Conservation (phyloP, 768 basidiomycete genomes). For the Hypsizygus marmoreus region DNA sequence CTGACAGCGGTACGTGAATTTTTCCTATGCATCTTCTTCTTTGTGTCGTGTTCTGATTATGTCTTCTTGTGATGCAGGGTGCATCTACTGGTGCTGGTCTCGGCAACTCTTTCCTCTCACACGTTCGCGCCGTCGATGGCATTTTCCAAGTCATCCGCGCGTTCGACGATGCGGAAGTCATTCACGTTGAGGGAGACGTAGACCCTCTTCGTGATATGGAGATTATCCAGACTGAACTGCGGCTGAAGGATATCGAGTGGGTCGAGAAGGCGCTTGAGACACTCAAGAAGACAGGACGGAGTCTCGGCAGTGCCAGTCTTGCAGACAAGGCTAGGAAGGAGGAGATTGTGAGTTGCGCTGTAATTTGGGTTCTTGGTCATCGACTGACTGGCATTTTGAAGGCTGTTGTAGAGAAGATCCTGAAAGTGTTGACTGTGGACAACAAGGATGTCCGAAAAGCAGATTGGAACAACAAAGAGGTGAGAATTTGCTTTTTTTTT, state of each 20-base stretch:
- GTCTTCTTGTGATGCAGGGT: constrained; percentile 48
- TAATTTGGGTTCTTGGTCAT: not conserved
- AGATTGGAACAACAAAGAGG: constrained; percentile 98
- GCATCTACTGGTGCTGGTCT: constrained; percentile 98
- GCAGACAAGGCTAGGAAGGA: constrained; percentile 97
- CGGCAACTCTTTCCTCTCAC: constrained; percentile 96
- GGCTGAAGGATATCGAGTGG: constrained; percentile 99
- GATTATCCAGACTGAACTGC: constrained; percentile 92
- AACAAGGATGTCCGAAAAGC: constrained; percentile 90
- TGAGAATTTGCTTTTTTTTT: constrained; percentile 34
- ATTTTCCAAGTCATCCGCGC: constrained; percentile 99
- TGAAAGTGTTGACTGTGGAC: constrained; percentile 76
- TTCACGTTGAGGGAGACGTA: constrained; percentile 98
- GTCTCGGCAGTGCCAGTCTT: constrained; percentile 73
- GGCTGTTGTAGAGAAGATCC: constrained; percentile 86
- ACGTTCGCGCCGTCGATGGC: constrained; percentile 97
- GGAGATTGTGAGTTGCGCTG: constrained; percentile 70
- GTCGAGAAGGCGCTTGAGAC: constrained; percentile 86
- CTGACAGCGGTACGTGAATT: constrained; percentile 87
- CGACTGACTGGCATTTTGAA: constrained; percentile 28
- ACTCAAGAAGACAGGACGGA: constrained; percentile 72
- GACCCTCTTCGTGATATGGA: constrained; percentile 96
- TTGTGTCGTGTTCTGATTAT: constrained; percentile 3
- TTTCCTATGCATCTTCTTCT: not conserved
- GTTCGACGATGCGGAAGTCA: constrained; percentile 99